phyloP scores from a whole-genome alignment of 345 rosid species.

The Citrus medica region DNA sequence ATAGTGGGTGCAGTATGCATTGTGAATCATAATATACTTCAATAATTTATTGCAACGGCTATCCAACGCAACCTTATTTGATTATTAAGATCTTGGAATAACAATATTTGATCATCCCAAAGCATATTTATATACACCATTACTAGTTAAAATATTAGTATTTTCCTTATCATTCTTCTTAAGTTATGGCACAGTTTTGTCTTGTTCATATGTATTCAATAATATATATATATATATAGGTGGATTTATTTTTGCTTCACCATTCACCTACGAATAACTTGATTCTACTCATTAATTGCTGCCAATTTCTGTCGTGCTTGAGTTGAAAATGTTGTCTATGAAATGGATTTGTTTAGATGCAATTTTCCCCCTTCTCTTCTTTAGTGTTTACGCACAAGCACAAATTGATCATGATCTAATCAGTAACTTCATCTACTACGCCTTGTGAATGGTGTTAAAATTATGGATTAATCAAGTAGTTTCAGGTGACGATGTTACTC shows the following conservation, averaged over 20 bases:
- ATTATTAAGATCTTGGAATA: conserved; percentile 14
- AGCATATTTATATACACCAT: conserved; percentile 1
- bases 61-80: conserved; percentile 16
- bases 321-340: neutral
- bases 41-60: conserved; percentile 4
- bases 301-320: neutral
- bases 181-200: neutral
- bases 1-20: conserved; percentile 10
- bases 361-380: neutral
- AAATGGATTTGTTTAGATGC: neutral
- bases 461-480: neutral
- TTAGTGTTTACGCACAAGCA: neutral
- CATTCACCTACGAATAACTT: neutral
- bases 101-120: conserved; percentile 2
- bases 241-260: neutral
- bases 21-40: neutral
- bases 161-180: neutral
- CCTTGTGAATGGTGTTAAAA: neutral
- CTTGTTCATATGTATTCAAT: neutral
- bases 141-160: neutral
- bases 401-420: too few species aligned
- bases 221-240: too few species aligned
- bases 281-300: neutral
- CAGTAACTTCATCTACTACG: too few species aligned
- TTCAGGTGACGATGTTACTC: neutral